Evolutionary conservation across 1,139 yeast species (phyloP), one percentile per base, ranked within the genome.

Genomic region (Candida frijolesensis): DNA sequence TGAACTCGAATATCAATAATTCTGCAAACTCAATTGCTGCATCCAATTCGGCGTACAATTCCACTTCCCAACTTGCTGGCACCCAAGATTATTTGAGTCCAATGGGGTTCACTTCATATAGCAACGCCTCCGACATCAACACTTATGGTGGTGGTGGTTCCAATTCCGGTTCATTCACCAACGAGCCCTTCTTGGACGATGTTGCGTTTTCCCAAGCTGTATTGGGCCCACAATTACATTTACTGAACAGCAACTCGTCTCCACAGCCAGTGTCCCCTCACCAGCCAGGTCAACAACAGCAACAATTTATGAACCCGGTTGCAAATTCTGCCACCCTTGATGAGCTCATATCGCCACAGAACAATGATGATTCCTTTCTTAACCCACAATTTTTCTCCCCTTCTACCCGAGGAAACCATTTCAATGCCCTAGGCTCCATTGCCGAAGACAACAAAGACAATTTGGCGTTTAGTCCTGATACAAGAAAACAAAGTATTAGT

Each of bases 301-400:
- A 47, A 19, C 53, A 51, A 48, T 55, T 50, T 42, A 54, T 59
- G 41, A 58, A 58, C 41, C 60, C 62, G 19, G 44, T 57, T n/a
- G 45, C 58, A 18, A 69, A 67, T 53, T 61, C 57, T 2, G 54
- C 52, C 12, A 54, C 53, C 33, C 51, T 73, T 45, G 77, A 73
- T 53, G 76, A 71, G 54, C 59, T 73, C 19, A 67, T 73, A 38
- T 72, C 75, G 2, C 78, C 78, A 1, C 59, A 60, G 47, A 60
- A 60, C 47, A 53, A 49, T 29, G 56, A 52, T 32, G 55, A 52
- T 19, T 54, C 59, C 44, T 73, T 70, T 47, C 58, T 73, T 45
- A 72, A 68, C 47, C 70, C 78, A 6, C 78, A 73, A 52, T 75
- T 74, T 57, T 76, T 76, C 51, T 73, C 79, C 1, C 80, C 80